Base-by-base conservation (phyloP, 106 monocot genomes). In the Xerophyta viscosa region DNA sequence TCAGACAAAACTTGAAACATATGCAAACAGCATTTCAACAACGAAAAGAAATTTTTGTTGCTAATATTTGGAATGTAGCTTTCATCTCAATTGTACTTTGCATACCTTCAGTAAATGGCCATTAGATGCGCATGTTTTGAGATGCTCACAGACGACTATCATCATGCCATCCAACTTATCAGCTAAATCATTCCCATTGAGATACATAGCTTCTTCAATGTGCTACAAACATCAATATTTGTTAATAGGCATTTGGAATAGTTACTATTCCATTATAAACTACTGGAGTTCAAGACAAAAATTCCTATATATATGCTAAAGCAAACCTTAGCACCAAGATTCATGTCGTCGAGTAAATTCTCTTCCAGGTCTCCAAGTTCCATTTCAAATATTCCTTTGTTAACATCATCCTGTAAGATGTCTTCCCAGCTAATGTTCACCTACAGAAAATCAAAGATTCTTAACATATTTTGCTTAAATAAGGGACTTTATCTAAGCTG, bases 331-430 rank as follows among this genome's bases (percentile, higher is more conserved):
- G 8, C 41, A 56, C 31, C 60, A 58, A 29, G 41, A 48, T 47
- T 51, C 20, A 24, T 57, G 56, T 43, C 37, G 47, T 29, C 45
- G 41, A 48, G 39, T 18, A 25, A 49, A 62, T 54, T 52, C 33
- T 75, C 73, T 19, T 69, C 79, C 22, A 66, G 24, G 49, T 86
- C 85, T 67, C 89, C 96, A 41, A 84, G 52, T 47, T 94, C 88
- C 71, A 89, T 82, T 50, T 89, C 89, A 79, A 98, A 98, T 64
- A 98, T 70, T 8, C 89, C 86, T 68, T 61, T 82, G 58, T 58
- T 86, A 39, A 62, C 55, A 22, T 89, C 89, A 41, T 79, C 79
- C 22, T 66, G 65, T 15, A 64, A 63, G 29, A 89, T 74, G 30
- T 98, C 82, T 39, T 82, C 84, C 89, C 78, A 86, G 31, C 48